These are phyloP conservation scores for Penicillium sumatraense DNA, from an alignment of 2,329 filamentous ascomycete species.

Conservation along the genomic window DNA sequence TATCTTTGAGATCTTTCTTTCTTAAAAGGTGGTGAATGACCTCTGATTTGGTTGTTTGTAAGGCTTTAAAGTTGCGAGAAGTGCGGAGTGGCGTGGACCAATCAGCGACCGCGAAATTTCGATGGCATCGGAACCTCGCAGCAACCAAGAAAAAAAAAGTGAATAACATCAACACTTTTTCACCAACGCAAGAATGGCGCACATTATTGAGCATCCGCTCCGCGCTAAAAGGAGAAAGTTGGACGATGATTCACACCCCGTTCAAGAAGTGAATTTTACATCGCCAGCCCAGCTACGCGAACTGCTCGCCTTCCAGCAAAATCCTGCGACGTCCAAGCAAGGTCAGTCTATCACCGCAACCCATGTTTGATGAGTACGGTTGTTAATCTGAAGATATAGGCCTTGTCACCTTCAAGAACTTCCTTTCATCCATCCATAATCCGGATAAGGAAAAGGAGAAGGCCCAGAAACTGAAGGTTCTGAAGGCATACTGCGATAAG, in stretches of 20 bases:
- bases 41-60: too few relatives aligned
- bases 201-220: constrained; percentile 37
- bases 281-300: constrained; percentile 69
- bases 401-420: constrained; percentile 50
- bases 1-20: too few relatives aligned
- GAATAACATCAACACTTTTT: constrained; percentile 8
- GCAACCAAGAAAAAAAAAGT: constrained; percentile 18
- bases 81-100: constrained; percentile 15
- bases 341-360: constrained; percentile 58
- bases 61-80: too few relatives aligned
- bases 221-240: constrained; percentile 47
- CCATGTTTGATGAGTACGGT: constrained; percentile 25
- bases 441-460: constrained; percentile 42
- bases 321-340: constrained; percentile 62
- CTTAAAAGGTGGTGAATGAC: too few relatives aligned
- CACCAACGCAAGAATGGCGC: constrained; percentile 32
- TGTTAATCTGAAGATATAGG: constrained; percentile 31
- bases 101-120: constrained; percentile 25
- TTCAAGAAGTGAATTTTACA: constrained; percentile 33
- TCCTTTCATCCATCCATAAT: constrained; percentile 45
- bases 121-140: constrained; percentile 28
- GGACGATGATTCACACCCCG: constrained; percentile 28
- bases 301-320: constrained; percentile 72
- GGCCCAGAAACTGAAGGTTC: constrained; percentile 45
- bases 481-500: constrained; percentile 56